Conservation (phyloP, 2,329 filamentous ascomycete genomes). For the Ophiocordyceps camponoti-rufipedis region DNA sequence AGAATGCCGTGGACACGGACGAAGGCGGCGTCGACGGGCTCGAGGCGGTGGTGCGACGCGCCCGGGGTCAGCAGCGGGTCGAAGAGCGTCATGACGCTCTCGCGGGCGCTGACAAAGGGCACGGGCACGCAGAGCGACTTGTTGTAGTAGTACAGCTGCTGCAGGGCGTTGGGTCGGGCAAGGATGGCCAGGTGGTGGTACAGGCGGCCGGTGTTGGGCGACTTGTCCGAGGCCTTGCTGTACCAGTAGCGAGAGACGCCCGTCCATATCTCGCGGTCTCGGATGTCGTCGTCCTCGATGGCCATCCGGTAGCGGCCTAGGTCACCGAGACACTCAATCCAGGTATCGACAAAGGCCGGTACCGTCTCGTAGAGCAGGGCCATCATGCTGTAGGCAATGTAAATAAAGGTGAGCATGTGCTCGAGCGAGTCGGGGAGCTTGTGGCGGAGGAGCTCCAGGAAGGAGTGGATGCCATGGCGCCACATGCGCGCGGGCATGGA, state of each 20-base stretch:
- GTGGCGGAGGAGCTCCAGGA: constrained; percentile 59
- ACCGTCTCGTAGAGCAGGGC: constrained; percentile 74
- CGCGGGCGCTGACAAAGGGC: constrained; percentile 48
- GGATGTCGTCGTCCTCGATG: constrained; percentile 65
- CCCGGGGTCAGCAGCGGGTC: constrained; percentile 31
- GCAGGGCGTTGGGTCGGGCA: constrained; percentile 47
- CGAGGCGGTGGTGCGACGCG: constrained; percentile 12
- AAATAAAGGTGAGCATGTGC: constrained; percentile 84
- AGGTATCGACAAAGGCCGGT: constrained; percentile 65
- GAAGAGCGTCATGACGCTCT: constrained; percentile 43
- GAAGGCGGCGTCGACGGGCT: constrained; percentile 35
- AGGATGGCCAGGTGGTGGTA: constrained; percentile 81
- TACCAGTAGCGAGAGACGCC: constrained; percentile 73
- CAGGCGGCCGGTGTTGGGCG: constrained; percentile 56
- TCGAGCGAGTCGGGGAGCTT: constrained; percentile 61
- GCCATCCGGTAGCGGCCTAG: constrained; percentile 74
- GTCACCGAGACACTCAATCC: constrained; percentile 87
- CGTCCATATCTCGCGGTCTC: constrained; percentile 66
- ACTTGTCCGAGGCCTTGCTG: constrained; percentile 58
- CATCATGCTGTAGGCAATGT: constrained; percentile 80
- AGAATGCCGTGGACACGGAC: constrained; percentile 47
- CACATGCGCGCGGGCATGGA: constrained; percentile 90
- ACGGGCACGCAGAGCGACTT: constrained; percentile 52
- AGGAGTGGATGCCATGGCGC: constrained; percentile 78
- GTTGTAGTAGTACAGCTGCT: constrained; percentile 55